phyloP scores from a whole-genome alignment of 2,329 filamentous ascomycete genomes.

The Bipolaris victoriae region DNA sequence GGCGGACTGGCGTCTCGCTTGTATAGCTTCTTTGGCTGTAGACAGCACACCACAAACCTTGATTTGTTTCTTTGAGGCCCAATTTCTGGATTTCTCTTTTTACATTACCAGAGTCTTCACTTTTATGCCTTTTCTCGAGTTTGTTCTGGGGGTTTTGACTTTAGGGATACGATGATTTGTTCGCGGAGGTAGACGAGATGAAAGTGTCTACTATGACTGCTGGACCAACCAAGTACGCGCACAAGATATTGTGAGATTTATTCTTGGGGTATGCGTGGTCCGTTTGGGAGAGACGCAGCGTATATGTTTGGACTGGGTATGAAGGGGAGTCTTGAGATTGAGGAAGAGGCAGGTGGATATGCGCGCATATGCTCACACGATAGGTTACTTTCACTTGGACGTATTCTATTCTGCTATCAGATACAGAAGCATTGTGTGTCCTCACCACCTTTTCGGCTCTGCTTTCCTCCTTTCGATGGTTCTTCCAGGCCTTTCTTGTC shows the following conservation, averaged over 20 bases:
- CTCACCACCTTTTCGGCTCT: too few relatives aligned
- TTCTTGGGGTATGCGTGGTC: too few relatives aligned
- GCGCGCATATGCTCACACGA: background rate
- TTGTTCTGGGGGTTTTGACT: background rate
- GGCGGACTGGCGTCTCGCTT: conserved; percentile 4
- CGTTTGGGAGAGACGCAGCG: too few relatives aligned
- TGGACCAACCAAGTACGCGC: background rate
- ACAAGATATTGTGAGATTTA: too few relatives aligned
- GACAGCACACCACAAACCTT: conserved; percentile 3
- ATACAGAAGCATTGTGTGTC: background rate
- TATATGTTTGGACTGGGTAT: background rate
- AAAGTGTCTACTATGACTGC: background rate
- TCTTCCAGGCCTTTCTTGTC: background rate
- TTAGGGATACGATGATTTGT: too few relatives aligned
- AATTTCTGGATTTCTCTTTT: too few relatives aligned
- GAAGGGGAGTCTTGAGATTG: background rate
- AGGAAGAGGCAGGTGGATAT: background rate
- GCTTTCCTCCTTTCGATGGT: too few relatives aligned
- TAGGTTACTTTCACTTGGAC: background rate
- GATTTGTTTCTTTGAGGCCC: background rate
- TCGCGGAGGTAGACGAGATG: background rate
- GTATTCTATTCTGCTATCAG: too few relatives aligned
- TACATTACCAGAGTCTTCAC: background rate
- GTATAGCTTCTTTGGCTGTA: conserved; percentile 4
- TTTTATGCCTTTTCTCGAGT: too few relatives aligned